A percentile compares a stretch with the other conserved stretches of the same genome.
These are phyloP conservation scores for Panicum miliaceum DNA, from an alignment of 176 grass and related monocot genomes.

Conservation along the genomic window DNA sequence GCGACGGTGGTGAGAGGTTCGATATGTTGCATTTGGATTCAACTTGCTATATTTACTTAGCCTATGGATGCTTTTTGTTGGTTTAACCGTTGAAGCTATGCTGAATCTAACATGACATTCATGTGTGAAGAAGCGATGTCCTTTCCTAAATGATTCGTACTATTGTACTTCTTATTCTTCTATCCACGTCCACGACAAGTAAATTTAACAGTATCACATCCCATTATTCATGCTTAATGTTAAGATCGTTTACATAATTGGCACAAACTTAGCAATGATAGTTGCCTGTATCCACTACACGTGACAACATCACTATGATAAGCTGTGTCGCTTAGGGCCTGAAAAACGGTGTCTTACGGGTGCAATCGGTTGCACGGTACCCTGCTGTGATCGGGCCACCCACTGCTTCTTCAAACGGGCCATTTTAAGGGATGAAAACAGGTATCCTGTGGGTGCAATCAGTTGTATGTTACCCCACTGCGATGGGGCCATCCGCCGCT, in stretches of 20 bases:
- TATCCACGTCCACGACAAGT: neutral
- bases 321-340: neutral
- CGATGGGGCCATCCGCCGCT: neutral
- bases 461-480: neutral
- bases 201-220: neutral
- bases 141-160: neutral
- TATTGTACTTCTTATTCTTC: neutral
- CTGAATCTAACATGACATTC: neutral
- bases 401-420: neutral
- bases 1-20: neutral
- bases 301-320: neutral
- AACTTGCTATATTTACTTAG: neutral
- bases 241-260: slow-evolving; percentile 9
- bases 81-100: neutral
- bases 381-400: neutral
- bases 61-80: neutral
- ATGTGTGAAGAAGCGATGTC: neutral
- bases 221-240: neutral
- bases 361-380: neutral
- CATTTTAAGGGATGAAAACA: neutral
- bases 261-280: neutral
- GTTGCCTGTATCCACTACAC: neutral
- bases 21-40: neutral
- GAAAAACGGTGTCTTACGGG: neutral
- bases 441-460: neutral